These are phyloP conservation scores for Closterium sp. DNA, from an alignment of 139 green algal genomes.

Conservation along the genomic window DNA sequence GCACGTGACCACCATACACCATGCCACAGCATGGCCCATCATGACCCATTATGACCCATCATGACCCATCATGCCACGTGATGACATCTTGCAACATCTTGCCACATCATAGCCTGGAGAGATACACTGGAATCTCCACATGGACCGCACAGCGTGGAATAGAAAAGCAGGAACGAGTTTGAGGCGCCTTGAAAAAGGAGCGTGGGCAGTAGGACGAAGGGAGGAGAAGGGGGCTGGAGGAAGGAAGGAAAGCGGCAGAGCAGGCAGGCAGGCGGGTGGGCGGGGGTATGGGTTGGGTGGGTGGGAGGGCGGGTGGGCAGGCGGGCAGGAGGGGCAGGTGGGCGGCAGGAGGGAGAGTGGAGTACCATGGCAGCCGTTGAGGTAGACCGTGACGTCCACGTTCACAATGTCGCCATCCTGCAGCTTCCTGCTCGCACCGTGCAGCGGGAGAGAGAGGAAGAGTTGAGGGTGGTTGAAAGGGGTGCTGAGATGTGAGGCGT, in stretches of 20 bases:
- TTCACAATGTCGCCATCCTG: constrained; percentile 96
- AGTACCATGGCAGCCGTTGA: constrained; percentile 82
- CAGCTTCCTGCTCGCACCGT: constrained; percentile 58
- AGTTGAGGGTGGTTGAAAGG: background rate
- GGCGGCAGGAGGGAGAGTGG: no score
- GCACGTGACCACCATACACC: no score
- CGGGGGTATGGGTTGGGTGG: background rate
- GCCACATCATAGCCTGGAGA: no score
- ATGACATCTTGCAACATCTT: no score
- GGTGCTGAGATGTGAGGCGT: background rate
- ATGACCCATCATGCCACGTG: no score
- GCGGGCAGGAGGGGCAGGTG: background rate
- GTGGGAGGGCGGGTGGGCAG: background rate
- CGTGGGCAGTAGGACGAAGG: background rate
- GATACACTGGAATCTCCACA: no score
- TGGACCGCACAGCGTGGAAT: background rate
- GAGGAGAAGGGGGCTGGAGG: background rate
- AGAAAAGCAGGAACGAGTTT: background rate
- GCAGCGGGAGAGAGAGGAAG: background rate
- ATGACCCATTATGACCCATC: no score
- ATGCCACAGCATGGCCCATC: no score
- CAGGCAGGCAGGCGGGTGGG: background rate
- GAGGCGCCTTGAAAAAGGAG: background rate
- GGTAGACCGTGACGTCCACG: constrained; percentile 88
- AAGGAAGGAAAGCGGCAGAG: background rate